These are phyloP conservation scores for Aspergillus neoniger DNA, from an alignment of 2,329 filamentous ascomycete species.

Conservation along the genomic window DNA sequence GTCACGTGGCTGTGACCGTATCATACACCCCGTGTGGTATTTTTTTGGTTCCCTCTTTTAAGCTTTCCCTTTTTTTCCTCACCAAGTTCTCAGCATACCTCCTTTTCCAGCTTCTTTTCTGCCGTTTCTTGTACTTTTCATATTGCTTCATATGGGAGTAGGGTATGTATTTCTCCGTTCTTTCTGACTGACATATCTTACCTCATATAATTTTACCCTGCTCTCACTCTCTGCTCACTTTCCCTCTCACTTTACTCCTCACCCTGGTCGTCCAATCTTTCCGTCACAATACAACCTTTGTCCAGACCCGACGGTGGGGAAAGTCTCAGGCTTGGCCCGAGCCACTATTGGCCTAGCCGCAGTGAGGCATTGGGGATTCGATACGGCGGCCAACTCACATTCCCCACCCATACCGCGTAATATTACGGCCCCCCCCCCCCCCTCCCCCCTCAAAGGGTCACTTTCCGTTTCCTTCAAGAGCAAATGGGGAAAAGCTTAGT, in stretches of 20 bases:
- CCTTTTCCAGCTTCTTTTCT: too few species aligned
- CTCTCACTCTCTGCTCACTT: neutral
- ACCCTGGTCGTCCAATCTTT: constrained; percentile 6
- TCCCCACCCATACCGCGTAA: constrained; percentile 17
- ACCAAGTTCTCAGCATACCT: neutral
- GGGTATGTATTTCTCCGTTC: too few species aligned
- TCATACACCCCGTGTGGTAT: neutral
- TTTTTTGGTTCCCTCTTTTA: neutral
- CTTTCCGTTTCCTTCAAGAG: neutral
- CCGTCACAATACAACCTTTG: constrained; percentile 16
- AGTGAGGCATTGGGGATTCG: constrained; percentile 17
- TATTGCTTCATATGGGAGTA: too few species aligned
- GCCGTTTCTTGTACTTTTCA: too few species aligned
- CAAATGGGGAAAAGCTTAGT: neutral
- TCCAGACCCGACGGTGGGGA: constrained; percentile 25
- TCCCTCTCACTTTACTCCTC: neutral
- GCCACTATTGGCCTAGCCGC: constrained; percentile 20
- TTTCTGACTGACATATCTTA: too few species aligned
- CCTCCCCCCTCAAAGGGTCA: neutral
- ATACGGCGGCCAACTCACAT: constrained; percentile 21
- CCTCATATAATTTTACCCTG: too few species aligned
- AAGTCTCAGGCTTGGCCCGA: constrained; percentile 17
- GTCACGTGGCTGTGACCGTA: constrained; percentile 29
- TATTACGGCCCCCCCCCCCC: constrained; percentile 8
- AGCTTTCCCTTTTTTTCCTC: neutral